Base-by-base conservation (phyloP, 176 grass and related monocot species). In the Calamus simplicifolius region DNA sequence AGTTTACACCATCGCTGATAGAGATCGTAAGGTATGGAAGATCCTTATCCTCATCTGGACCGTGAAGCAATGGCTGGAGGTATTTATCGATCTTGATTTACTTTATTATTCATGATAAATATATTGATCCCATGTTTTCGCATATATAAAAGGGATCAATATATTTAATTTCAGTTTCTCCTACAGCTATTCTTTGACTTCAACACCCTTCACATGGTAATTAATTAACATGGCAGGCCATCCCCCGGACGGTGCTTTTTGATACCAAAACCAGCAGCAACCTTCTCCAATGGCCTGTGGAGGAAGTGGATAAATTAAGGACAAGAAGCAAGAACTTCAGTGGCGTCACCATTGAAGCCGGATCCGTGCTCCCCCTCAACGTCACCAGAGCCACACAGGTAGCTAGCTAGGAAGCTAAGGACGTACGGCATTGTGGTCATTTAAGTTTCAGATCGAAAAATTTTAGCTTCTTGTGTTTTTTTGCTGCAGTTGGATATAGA, bases 221-320 rank as follows among this genome's bases (percentile, higher is more conserved):
- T n/a, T n/a, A n/a, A n/a, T n/a, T 2, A 19, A 43, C 52, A 8
- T 60, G 51, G 8, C 90, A 95, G 90, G 70, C 59, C 0, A 52
- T 88, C 31, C 92, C 92, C 25, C 74, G 92, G 3, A 97, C 80
- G 2, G 92, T 97, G 25, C 70, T 85, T 14, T 81, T 97, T n/a
- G 92, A 97, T 62, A 58, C 71, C 16, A 91, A 91, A 71, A 91
- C 92, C 0, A 64, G 71, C 27, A 75, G 58, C 72, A 85, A 97
- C 80, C 78, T 97, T 12, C 66, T 97, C 7, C 92, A 97, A 30
- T 97, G 92, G 92, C 92, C 92, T 3, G 92, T 97, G 0, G 71
- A 81, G 49, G 90, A 95, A 54, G 64, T 87, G 12, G 87, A 91
- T 27, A 79, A 68, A 16, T 69, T 97, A 19, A 77, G 92, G 21